Conservation (phyloP, 345 rosid genomes). For the Excoecaria agallocha region DNA sequence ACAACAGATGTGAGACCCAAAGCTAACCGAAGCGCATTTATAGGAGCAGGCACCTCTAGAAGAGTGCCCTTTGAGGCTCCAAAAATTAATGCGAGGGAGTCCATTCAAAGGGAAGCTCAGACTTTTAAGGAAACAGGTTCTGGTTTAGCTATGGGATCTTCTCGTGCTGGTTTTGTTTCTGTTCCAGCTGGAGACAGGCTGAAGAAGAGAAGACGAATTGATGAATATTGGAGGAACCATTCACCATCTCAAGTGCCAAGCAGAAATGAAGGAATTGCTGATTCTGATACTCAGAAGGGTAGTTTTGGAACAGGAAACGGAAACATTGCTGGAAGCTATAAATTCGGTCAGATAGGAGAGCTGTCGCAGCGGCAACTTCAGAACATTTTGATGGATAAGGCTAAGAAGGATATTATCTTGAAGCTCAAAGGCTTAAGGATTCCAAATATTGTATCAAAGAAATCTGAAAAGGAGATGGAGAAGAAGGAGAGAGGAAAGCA, state of each 20-base stretch:
- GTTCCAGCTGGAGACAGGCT: constrained; percentile 19
- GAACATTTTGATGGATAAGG: constrained; percentile 37
- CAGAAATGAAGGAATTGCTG: constrained; percentile 15
- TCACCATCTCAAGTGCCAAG: constrained; percentile 10
- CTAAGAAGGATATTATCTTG: constrained; percentile 30
- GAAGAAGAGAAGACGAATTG: constrained; percentile 31
- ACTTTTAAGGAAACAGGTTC: constrained; percentile 21
- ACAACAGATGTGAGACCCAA: constrained; percentile 3
- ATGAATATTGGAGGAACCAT: constrained; percentile 12
- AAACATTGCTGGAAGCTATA: constrained; percentile 19
- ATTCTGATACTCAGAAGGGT: constrained; percentile 10
- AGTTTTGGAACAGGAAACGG: constrained; percentile 12
- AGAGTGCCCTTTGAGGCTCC: constrained; percentile 10
- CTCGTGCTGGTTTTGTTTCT: constrained; percentile 14
- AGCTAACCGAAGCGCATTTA: constrained; percentile 18
- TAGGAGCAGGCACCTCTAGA: constrained; percentile 15
- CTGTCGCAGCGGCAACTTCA: constrained; percentile 26
- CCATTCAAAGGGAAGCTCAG: constrained; percentile 14
- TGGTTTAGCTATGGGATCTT: constrained; percentile 16
- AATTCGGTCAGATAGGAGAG: constrained; percentile 13
- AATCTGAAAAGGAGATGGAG: constrained; percentile 21
- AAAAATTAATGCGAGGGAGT: constrained; percentile 9
- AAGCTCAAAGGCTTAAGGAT: constrained; percentile 29
- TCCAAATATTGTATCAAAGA: constrained; percentile 8
- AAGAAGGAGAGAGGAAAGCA: constrained; percentile 18